Evolutionary conservation across 768 basidiomycete genomes (phyloP).

Genomic region (Rhizopogon vinicolor): DNA sequence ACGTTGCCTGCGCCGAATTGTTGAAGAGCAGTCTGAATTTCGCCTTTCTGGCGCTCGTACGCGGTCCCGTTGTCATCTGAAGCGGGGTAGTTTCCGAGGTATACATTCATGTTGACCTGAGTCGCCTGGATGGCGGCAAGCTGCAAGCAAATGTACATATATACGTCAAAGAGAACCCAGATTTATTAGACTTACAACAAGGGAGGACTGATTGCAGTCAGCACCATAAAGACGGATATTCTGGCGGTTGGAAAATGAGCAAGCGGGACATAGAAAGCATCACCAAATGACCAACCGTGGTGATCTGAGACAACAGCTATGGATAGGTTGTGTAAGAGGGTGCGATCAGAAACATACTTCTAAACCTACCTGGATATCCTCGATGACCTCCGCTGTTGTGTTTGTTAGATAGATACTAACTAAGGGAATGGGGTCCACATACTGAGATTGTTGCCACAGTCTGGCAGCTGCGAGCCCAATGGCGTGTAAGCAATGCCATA

Average conservation of each 20-base stretch:
- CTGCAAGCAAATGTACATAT: slow-evolving; percentile 20
- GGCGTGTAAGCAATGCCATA: slow-evolving; percentile 91
- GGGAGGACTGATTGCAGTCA: slow-evolving; percentile 78
- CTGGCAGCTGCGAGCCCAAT: slow-evolving; percentile 60
- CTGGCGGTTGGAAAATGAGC: slow-evolving; percentile 18
- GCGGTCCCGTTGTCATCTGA: slow-evolving; percentile 61
- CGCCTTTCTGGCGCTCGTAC: slow-evolving; percentile 67
- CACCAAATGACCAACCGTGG: slow-evolving; percentile 35
- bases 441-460: slow-evolving; percentile 54
- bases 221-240: slow-evolving; percentile 82
- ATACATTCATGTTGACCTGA: slow-evolving; percentile 82
- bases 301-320: slow-evolving; percentile 82
- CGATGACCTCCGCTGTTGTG: slow-evolving; percentile 48
- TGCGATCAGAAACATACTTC: background rate
- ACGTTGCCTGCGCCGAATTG: slow-evolving; percentile 77
- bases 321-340: slow-evolving; percentile 7
- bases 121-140: slow-evolving; percentile 89
- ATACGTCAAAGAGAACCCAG: background rate
- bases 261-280: background rate
- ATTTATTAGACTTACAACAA: slow-evolving; percentile 47
- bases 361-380: slow-evolving; percentile 60
- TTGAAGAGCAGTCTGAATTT: slow-evolving; percentile 63
- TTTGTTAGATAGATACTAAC: background rate
- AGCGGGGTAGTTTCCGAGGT: slow-evolving; percentile 64
- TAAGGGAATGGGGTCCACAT: slow-evolving; percentile 13